Evolutionary conservation across 2,329 filamentous ascomycete genomes (phyloP).

Genomic region (Volutella citrinella): DNA sequence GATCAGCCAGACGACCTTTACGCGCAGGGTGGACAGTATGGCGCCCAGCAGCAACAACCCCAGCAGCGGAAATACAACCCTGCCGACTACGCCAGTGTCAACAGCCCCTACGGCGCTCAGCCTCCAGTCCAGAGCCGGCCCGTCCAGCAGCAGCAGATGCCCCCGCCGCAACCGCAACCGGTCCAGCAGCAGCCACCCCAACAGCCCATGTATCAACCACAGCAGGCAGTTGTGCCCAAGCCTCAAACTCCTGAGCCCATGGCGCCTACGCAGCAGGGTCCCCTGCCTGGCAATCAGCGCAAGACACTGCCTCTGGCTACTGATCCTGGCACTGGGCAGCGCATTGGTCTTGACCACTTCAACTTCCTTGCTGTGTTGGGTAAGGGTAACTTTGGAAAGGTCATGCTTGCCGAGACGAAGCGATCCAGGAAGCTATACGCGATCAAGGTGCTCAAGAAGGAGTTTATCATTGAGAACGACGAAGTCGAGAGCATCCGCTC

Average conservation of each 20-base stretch:
- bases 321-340: constrained; percentile 69
- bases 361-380: constrained; percentile 98
- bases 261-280: constrained; percentile 21
- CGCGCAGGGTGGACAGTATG: constrained; percentile 31
- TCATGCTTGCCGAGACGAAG: constrained; percentile 99
- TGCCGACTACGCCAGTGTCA: constrained; percentile 67
- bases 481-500: constrained; percentile 97
- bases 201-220: constrained; percentile 29
- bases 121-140: constrained; percentile 30
- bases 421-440: constrained; percentile 87
- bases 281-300: constrained; percentile 33
- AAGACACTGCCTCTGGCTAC: constrained; percentile 70
- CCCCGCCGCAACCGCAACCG: constrained; percentile 36
- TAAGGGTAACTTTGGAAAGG: constrained; percentile 99
- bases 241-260: constrained; percentile 38
- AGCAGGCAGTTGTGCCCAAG: constrained; percentile 35
- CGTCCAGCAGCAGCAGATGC: constrained; percentile 28
- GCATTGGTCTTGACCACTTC: constrained; percentile 96
- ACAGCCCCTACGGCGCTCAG: constrained; percentile 39
- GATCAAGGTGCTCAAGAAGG: constrained; percentile 99
- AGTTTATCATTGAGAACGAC: constrained; percentile 99
- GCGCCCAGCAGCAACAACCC: constrained; percentile 46
- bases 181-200: constrained; percentile 36
- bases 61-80: constrained; percentile 72
- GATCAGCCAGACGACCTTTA: constrained; percentile 35